Percentiles rank a stretch among this genome's conserved stretches.
phyloP scores from a whole-genome alignment of 1,139 yeast species.

The Suhomyces bolitotheri region DNA sequence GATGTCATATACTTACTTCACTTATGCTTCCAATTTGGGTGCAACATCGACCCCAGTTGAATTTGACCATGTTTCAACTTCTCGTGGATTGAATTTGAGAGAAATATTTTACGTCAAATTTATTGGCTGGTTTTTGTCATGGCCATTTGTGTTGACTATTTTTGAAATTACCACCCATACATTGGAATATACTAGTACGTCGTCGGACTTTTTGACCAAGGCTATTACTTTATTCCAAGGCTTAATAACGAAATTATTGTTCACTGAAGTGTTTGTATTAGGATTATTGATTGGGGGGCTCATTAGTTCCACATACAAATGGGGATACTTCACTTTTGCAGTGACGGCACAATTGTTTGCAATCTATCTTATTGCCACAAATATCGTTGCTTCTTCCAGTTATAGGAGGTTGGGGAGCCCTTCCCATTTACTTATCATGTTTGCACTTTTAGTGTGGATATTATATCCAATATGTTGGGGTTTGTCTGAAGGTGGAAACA shows the following conservation, averaged over 20 bases:
- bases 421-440: constrained; percentile 31
- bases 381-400: constrained; percentile 16
- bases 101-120: constrained; percentile 67
- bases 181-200: constrained; percentile 33
- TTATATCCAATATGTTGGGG: constrained; percentile 64
- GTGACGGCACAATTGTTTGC: constrained; percentile 40
- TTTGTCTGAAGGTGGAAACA: constrained; percentile 67
- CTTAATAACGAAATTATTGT: constrained; percentile 36
- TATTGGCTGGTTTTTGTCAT: constrained; percentile 67
- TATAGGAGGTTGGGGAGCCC: constrained; percentile 11
- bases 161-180: constrained; percentile 49
- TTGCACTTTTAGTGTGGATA: constrained; percentile 41
- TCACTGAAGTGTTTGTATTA: constrained; percentile 52
- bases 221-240: constrained; percentile 25
- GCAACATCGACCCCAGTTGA: constrained; percentile 56
- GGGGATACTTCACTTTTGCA: constrained; percentile 60
- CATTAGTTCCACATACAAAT: constrained; percentile 58
- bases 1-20: constrained; percentile 55
- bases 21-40: constrained; percentile 70
- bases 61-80: constrained; percentile 52
- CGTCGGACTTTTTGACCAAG: constrained; percentile 24
- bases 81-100: constrained; percentile 44
- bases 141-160: constrained; percentile 53
- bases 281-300: constrained; percentile 55
- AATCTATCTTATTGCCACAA: constrained; percentile 27